These are phyloP conservation scores for Cydonia oblonga DNA, from an alignment of 331 rosid genomes.

Conservation along the genomic window DNA sequence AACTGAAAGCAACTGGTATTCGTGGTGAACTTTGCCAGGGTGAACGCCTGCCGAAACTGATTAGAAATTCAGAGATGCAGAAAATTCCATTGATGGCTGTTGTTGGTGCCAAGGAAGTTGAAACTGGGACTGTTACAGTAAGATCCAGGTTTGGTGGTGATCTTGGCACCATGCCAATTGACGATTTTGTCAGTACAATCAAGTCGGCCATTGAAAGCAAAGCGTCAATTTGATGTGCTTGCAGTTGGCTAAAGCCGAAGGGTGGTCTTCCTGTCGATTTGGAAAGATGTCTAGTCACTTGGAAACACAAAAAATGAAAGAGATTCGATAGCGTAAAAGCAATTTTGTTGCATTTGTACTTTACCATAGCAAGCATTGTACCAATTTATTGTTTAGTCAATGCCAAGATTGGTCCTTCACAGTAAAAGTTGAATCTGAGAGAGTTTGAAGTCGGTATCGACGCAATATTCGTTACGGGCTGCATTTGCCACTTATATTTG, in stretches of 20 bases:
- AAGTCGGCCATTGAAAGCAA: constrained; percentile 42
- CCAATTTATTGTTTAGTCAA: neutral
- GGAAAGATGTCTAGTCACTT: neutral
- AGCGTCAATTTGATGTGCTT: constrained; percentile 30
- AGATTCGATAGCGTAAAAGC: neutral
- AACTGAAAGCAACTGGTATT: constrained; percentile 51
- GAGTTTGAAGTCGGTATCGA: neutral
- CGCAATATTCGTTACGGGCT: neutral
- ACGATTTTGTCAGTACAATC: constrained; percentile 60
- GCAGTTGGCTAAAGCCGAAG: constrained; percentile 1
- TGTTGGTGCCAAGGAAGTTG: constrained; percentile 83
- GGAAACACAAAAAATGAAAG: neutral
- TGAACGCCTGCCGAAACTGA: constrained; percentile 83
- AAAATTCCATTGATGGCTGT: constrained; percentile 91
- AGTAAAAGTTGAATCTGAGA: neutral
- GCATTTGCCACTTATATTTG: neutral
- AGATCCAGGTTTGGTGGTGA: constrained; percentile 85
- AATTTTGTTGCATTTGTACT: neutral
- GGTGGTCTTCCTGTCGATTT: neutral
- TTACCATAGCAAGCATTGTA: neutral
- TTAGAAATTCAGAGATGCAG: constrained; percentile 90
- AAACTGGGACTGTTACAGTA: constrained; percentile 61
- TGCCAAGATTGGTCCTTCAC: neutral
- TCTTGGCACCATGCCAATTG: constrained; percentile 64
- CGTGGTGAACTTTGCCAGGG: constrained; percentile 78